These are phyloP conservation scores for Talaromyces rugulosus DNA, from an alignment of 2,329 filamentous ascomycete species.

Conservation along the genomic window DNA sequence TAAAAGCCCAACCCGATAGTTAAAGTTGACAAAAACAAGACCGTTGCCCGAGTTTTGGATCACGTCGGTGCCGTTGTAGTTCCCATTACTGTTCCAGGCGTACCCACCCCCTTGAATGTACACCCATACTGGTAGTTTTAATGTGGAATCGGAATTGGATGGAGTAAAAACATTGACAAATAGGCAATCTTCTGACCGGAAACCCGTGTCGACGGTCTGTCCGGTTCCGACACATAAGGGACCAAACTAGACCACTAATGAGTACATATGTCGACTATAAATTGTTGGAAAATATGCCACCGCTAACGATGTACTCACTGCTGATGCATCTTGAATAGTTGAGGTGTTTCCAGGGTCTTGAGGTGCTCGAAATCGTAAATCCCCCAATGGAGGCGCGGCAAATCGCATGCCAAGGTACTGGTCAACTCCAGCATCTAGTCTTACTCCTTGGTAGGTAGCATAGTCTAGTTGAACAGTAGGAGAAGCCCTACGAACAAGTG, in stretches of 20 bases:
- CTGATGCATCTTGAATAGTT: constrained; percentile 40
- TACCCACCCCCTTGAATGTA: constrained; percentile 7
- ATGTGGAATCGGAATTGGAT: constrained; percentile 7
- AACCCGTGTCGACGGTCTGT: constrained; percentile 35
- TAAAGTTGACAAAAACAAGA: constrained; percentile 17
- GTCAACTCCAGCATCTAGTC: constrained; percentile 51
- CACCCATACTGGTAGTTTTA: constrained; percentile 5
- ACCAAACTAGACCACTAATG: background rate
- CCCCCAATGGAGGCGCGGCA: constrained; percentile 64
- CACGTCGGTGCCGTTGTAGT: constrained; percentile 4
- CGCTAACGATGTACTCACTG: constrained; percentile 35
- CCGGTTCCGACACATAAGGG: constrained; percentile 1
- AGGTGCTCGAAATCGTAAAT: constrained; percentile 64
- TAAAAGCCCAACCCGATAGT: constrained; percentile 22
- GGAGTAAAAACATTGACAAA: constrained; percentile 41
- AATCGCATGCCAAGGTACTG: constrained; percentile 74
- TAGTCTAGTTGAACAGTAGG: constrained; percentile 1
- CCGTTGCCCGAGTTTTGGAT: background rate
- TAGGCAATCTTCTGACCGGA: constrained; percentile 39
- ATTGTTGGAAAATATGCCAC: background rate
- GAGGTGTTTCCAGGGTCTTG: constrained; percentile 50
- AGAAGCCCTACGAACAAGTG: background rate
- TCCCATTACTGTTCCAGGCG: background rate
- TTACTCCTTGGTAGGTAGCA: background rate
- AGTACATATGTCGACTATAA: background rate